Conservation (phyloP, 345 rosid species). For the Aquilaria sinensis region DNA sequence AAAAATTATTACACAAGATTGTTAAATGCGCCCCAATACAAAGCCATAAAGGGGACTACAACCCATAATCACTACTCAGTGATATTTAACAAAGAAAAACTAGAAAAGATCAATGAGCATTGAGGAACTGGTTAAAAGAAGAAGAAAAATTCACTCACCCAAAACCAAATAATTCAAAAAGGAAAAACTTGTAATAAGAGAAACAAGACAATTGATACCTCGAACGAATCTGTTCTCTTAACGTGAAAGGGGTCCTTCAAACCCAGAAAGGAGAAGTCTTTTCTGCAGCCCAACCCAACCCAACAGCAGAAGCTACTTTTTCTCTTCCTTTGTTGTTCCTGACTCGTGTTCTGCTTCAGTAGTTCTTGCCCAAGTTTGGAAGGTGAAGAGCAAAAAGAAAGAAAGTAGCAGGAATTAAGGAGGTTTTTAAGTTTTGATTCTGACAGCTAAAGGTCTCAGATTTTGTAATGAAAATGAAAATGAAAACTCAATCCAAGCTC, state of each 20-base stretch:
- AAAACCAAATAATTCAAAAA: not conserved
- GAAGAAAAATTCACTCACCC: not conserved
- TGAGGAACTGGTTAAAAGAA: not conserved
- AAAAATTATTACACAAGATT: no score
- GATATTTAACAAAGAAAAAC: no score
- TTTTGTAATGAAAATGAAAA: conserved; percentile 9
- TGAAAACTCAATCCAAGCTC: no score
- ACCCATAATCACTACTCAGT: no score
- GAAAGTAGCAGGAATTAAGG: not conserved
- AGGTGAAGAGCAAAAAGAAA: not conserved
- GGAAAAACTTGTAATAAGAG: not conserved
- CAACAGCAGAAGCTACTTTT: no score
- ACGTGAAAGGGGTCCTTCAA: no score
- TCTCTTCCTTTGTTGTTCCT: no score
- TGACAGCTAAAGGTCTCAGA: conserved; percentile 18
- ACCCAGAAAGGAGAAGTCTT: not conserved
- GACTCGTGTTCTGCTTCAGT: not conserved
- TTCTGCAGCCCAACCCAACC: not conserved
- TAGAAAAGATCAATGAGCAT: not conserved
- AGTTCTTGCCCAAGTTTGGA: conserved; percentile 4
- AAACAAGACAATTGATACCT: conserved; percentile 22
- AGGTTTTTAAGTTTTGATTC: conserved; percentile 10
- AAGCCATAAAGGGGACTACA: no score
- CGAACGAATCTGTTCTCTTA: conserved; percentile 4
- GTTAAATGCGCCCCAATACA: no score